Base-by-base conservation (phyloP, 768 basidiomycete genomes). In the Russula olivacea region DNA sequence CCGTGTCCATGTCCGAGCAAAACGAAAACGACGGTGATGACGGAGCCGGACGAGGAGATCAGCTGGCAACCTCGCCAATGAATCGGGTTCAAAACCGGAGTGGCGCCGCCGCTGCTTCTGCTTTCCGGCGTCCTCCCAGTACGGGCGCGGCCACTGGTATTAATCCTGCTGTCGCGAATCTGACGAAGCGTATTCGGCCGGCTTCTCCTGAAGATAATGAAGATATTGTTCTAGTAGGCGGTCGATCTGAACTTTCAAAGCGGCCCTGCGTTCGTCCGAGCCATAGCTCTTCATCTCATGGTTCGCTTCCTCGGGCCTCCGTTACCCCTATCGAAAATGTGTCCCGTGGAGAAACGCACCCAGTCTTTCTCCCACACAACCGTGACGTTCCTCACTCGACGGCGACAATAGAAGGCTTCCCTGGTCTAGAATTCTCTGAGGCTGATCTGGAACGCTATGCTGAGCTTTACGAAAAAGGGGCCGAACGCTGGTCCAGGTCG, bases 401-500 rank as follows among this genome's bases (percentile, higher is more conserved):
- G 25, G 58, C 47, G 19, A 41, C 54, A 12, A 32, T 66, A 7
- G 63, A 63, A 19, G 63, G 40, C 32, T 23, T 66, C 1, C 66
- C 54, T 1, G 66, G 66, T 17, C 58, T 67, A 6, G 63, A 58
- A 9, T 59, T 60, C 32, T 59, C 58, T 1, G 78, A 82, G 56
- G 68, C 66, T 0, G 80, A 77, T 64, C 68, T 80, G 21, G 77
- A 75, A 23, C 71, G 74, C 11, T 72, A 79, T 61, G 68, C 74
- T 36, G 78, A 80, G 0, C 70, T 71, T 30, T 84, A 85, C 63
- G 80, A 81, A 41, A 72, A 72, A 12, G 69, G 76, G 30, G 70
- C 74, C 32, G 74, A 75, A 61, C 79, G 75, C 63, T 86, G 83
- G 83, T 75, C 75, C 15, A 74, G 77, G 8, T 82, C 81, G 60